Evolutionary conservation across 345 rosid species (phyloP).

Genomic region (Melastoma malabathricum): DNA sequence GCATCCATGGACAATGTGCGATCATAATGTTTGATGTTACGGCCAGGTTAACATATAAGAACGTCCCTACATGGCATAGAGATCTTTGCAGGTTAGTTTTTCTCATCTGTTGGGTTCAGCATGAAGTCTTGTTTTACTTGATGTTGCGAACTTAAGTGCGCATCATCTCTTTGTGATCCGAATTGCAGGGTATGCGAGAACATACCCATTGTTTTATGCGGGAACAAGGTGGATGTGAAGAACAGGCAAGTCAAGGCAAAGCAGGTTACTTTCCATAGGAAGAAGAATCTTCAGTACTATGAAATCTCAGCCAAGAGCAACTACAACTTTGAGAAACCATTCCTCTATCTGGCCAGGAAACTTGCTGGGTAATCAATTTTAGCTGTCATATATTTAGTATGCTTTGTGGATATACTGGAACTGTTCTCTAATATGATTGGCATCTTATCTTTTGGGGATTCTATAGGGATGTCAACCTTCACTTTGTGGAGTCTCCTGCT

Average conservation of each 20-base stretch:
- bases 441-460: slow-evolving; percentile 6
- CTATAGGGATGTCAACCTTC: slow-evolving; percentile 66
- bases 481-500: slow-evolving; percentile 92
- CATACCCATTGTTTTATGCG: slow-evolving; percentile 82
- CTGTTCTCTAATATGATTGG: too few relatives aligned
- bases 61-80: slow-evolving; percentile 97
- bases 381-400: background rate
- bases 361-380: slow-evolving; percentile 72
- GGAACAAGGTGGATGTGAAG: slow-evolving; percentile 91
- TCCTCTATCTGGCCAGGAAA: slow-evolving; percentile 79
- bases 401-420: too few relatives aligned
- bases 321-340: slow-evolving; percentile 89
- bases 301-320: slow-evolving; percentile 94
- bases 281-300: slow-evolving; percentile 85
- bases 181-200: slow-evolving; percentile 68
- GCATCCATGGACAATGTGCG: slow-evolving; percentile 98
- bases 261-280: slow-evolving; percentile 86
- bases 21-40: slow-evolving; percentile 97
- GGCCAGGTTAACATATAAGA: slow-evolving; percentile 90
- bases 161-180: slow-evolving; percentile 1
- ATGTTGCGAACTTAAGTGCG: too few relatives aligned
- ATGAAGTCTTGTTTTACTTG: too few relatives aligned
- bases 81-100: slow-evolving; percentile 92
- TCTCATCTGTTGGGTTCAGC: too few relatives aligned
- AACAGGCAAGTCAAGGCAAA: slow-evolving; percentile 94